Base-by-base conservation (phyloP, 768 basidiomycete genomes). In the Termitomyces titanicus region DNA sequence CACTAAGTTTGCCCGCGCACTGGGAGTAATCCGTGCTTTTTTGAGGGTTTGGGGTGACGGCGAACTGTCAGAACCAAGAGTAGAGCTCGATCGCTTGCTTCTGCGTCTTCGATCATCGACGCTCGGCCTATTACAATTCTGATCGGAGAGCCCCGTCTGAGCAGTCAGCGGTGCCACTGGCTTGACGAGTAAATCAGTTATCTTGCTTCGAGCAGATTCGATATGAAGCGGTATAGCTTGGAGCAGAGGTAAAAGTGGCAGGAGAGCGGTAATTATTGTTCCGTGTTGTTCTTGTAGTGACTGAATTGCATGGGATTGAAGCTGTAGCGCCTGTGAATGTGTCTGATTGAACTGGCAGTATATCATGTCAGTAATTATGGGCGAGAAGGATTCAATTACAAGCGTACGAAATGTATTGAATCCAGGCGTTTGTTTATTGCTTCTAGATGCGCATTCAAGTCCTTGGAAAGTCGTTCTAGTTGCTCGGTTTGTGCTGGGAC, bases 251-350 rank as follows among this genome's bases (percentile, higher is more conserved):
- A 86, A 67, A 15, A 90, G 66, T 7, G 88, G 85, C 0, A 80
- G 57, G 1, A 90, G 68, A 11, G 81, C 71, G 22, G 80, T 64
- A 2, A 88, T 65, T 0, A 87, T 75, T 12, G 77, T 74, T 18
- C 70, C 74, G 64, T 88, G 85, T 58, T 88, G 86, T 20, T 83
- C 79, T 60, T 86, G 84, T 22, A 89, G 66, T 2, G 76, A 75
- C 57, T 84, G 84, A 48, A 88, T 70, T 11, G 77, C 74, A 62
- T 82, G 79, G 2, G 74, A 70, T 52, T 87, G 82, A 15, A 74
- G 74, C 64, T 85, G 82, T 24, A 86, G 68, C 47, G 68, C 59
- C 56, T 74, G 74, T 12, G 73, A 66, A 52, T 79, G 78, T 0
- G 73, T 72, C 61, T 80, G 78, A 55, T 76, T 75, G 61, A 78